phyloP scores from a whole-genome alignment of 768 basidiomycete species.

The Psilocybe sp. region DNA sequence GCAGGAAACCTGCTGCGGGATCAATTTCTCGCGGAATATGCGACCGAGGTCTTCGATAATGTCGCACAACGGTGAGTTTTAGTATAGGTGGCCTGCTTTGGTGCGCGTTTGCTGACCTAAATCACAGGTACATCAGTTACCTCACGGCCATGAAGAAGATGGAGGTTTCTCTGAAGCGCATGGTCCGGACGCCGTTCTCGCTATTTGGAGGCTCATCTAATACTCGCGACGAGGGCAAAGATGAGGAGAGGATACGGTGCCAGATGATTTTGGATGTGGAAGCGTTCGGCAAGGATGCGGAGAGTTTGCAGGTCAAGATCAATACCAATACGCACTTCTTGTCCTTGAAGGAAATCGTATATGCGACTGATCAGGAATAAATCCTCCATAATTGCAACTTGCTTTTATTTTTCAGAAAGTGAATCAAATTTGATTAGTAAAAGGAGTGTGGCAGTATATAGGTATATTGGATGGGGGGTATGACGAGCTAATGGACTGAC shows the following conservation, averaged over 20 bases:
- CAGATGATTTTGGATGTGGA: conserved; percentile 88
- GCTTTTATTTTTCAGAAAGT: not conserved
- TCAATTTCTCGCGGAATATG: conserved; percentile 46
- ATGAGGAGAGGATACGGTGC: conserved; percentile 83
- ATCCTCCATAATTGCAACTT: not conserved
- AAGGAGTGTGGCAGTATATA: not conserved
- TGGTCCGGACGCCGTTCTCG: conserved; percentile 79
- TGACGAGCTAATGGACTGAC: conserved; percentile 2
- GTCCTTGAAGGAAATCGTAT: conserved; percentile 59
- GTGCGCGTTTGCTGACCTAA: not conserved
- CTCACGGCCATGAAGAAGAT: conserved; percentile 87
- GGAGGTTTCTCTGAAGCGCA: conserved; percentile 80
- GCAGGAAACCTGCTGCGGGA: conserved; percentile 58
- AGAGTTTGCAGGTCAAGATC: conserved; percentile 64
- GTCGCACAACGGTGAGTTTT: conserved; percentile 59
- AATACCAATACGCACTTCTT: conserved; percentile 48
- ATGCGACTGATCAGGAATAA: conserved; percentile 36
- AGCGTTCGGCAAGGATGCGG: conserved; percentile 77
- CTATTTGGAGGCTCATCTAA: conserved; percentile 61
- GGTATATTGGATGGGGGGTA: conserved; percentile 1
- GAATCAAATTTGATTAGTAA: not conserved
- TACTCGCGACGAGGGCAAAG: conserved; percentile 66
- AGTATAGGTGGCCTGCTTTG: not conserved
- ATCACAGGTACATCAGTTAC: conserved; percentile 70
- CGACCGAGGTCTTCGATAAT: conserved; percentile 65